Percentiles rank a stretch among this genome's conserved stretches.
phyloP scores from a whole-genome alignment of 78 protist species.

The Guillardia theta region DNA sequence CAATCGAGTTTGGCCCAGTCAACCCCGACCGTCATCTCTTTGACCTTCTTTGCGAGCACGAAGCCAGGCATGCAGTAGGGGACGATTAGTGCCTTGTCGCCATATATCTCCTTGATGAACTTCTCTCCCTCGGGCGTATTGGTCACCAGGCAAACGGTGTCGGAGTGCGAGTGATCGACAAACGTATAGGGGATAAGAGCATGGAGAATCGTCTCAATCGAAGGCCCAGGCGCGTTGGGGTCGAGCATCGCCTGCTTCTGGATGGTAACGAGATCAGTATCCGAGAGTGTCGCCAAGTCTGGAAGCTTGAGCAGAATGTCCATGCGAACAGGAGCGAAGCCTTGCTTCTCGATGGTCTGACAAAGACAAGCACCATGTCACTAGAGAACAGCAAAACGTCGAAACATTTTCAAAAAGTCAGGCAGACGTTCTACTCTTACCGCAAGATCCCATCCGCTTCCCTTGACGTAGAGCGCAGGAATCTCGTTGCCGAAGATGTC shows the following conservation, averaged over 20 bases:
- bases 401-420: neutral
- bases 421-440: neutral
- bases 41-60: neutral
- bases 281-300: neutral
- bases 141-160: constrained; percentile 21
- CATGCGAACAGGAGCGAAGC: constrained; percentile 15
- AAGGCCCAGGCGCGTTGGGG: neutral
- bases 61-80: neutral
- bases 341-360: neutral
- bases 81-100: neutral
- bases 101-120: neutral
- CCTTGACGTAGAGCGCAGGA: neutral
- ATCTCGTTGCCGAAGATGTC: neutral
- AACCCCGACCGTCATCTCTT: neutral
- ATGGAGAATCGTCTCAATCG: constrained; percentile 1
- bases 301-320: neutral
- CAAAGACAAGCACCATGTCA: neutral
- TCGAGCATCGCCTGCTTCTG: neutral
- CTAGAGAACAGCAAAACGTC: neutral
- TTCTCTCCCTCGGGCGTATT: neutral
- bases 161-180: constrained; percentile 45
- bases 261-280: neutral
- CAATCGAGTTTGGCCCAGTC: neutral
- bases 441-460: constrained; percentile 36
- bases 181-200: constrained; percentile 6